Evolutionary conservation across 2,329 filamentous ascomycete genomes (phyloP).

Genomic region (Neofusicoccum sp.): DNA sequence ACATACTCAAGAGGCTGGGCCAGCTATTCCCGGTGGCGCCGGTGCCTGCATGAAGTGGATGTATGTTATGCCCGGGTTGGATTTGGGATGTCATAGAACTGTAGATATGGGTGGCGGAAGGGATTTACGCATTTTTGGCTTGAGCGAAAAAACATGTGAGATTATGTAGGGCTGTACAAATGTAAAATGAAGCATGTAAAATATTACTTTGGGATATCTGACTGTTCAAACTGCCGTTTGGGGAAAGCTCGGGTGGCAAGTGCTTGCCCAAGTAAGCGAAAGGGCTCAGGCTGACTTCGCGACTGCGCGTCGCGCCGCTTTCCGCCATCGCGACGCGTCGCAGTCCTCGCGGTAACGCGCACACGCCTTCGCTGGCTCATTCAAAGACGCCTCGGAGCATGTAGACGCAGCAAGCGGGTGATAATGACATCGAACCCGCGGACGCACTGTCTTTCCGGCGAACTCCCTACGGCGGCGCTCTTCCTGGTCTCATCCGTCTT

Average conservation of each 20-base stretch:
- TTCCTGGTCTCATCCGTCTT: neutral
- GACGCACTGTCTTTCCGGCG: neutral
- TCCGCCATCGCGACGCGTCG: neutral
- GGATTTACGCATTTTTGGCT: neutral
- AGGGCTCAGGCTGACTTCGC: conserved; percentile 1
- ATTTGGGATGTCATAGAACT: neutral
- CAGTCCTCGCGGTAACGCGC: neutral
- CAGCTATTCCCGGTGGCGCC: neutral
- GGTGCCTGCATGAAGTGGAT: neutral
- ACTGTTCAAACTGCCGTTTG: conserved; percentile 5
- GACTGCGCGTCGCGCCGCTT: neutral
- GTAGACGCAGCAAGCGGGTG: neutral
- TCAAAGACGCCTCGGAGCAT: neutral
- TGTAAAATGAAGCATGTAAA: neutral
- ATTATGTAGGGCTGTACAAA: neutral
- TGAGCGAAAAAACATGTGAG: neutral
- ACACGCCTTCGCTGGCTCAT: too few relatives aligned
- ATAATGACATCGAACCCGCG: neutral
- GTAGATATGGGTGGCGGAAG: neutral
- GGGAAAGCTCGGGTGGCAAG: conserved; percentile 12
- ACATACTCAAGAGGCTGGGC: neutral
- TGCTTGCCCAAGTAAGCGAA: conserved; percentile 7
- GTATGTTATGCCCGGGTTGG: neutral
- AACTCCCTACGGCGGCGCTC: neutral
- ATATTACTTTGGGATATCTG: neutral